Evolutionary conservation across 2,329 filamentous ascomycete genomes (phyloP).

Genomic region (Stachybotrys echinatus): DNA sequence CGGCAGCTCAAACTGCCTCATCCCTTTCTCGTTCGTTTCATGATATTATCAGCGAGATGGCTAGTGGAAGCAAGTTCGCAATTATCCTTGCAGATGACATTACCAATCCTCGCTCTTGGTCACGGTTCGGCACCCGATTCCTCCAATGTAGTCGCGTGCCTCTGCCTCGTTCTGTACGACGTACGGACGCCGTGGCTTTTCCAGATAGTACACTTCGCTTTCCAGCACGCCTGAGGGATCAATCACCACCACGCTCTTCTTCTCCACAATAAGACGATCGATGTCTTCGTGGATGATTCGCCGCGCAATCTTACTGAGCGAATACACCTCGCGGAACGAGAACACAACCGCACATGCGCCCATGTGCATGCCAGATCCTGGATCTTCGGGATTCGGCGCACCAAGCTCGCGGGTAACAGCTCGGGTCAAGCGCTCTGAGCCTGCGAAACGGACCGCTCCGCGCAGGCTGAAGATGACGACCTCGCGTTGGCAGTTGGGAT

Average conservation of each 20-base stretch:
- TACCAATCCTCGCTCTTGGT: constrained; percentile 15
- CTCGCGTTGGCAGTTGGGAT: constrained; percentile 18
- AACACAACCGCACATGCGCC: constrained; percentile 24
- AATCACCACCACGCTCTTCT: constrained; percentile 21
- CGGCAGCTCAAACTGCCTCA: too few species aligned
- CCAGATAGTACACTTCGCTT: constrained; percentile 8
- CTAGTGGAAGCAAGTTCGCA: not conserved
- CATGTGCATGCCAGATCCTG: constrained; percentile 16
- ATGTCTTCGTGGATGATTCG: constrained; percentile 22
- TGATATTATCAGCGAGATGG: not conserved
- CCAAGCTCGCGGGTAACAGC: constrained; percentile 22
- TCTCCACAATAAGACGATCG: constrained; percentile 13
- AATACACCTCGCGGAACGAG: constrained; percentile 25
- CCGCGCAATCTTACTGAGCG: constrained; percentile 21
- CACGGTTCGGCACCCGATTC: constrained; percentile 20
- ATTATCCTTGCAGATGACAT: not conserved
- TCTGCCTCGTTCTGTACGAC: constrained; percentile 19
- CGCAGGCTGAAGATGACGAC: constrained; percentile 24
- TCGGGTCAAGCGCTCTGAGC: constrained; percentile 24
- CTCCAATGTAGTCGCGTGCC: constrained; percentile 21
- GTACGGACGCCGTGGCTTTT: constrained; percentile 4
- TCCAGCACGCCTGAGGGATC: constrained; percentile 20
- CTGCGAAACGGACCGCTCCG: constrained; percentile 26
- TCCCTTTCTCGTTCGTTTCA: too few species aligned
- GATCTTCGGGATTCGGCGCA: constrained; percentile 12